phyloP scores from a whole-genome alignment of 139 green algal species.

The Chlamydomonas sp. region DNA sequence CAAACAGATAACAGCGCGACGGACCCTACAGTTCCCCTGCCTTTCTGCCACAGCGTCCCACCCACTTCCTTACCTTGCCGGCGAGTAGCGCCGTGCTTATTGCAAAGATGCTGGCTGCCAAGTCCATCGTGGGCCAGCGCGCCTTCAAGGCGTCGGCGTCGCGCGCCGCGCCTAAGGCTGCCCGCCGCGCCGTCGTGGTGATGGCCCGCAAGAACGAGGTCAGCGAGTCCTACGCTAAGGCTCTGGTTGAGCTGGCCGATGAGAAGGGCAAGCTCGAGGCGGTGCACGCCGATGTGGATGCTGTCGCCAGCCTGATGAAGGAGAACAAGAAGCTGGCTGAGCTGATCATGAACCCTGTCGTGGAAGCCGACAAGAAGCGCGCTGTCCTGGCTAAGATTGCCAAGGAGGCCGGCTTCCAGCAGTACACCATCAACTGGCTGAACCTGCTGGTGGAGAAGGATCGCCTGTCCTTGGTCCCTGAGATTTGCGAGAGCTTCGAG shows the following conservation, averaged over 20 bases:
- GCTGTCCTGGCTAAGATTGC: constrained; percentile 85
- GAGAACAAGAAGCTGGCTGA: constrained; percentile 75
- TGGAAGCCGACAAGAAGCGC: constrained; percentile 88
- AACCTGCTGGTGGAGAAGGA: constrained; percentile 94
- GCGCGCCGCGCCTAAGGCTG: constrained; percentile 16
- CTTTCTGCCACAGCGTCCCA: no score
- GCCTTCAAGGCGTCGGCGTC: constrained; percentile 31
- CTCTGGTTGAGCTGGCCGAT: constrained; percentile 93
- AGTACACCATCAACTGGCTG: constrained; percentile 96
- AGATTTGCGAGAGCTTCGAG: constrained; percentile 96
- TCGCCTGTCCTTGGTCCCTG: constrained; percentile 79
- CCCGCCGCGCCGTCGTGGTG: constrained; percentile 24
- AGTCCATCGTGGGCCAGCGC: constrained; percentile 27
- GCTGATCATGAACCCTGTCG: constrained; percentile 91
- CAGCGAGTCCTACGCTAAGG: constrained; percentile 89
- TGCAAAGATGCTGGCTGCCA: constrained; percentile 33
- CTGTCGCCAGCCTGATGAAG: constrained; percentile 71
- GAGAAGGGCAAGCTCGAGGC: constrained; percentile 87
- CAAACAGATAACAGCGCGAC: no score
- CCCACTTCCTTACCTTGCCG: background rate
- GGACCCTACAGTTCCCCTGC: no score
- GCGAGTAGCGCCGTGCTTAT: constrained; percentile 4
- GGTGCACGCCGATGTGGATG: constrained; percentile 87
- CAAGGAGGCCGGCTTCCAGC: constrained; percentile 78
- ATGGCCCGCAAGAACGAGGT: constrained; percentile 58